These are phyloP conservation scores for Xylariales sp. DNA, from an alignment of 2,329 filamentous ascomycete species.

Conservation along the genomic window DNA sequence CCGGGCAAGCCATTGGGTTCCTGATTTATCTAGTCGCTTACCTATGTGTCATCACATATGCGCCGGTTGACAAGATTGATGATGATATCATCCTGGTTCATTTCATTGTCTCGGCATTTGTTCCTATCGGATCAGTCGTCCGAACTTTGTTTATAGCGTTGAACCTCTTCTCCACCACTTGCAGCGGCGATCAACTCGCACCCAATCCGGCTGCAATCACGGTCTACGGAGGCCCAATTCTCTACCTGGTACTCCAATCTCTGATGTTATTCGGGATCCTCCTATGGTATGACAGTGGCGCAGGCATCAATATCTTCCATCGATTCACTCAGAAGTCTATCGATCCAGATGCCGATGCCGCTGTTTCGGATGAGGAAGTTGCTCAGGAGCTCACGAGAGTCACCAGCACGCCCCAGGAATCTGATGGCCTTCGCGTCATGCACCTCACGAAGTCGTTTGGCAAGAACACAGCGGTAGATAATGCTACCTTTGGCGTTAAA, in stretches of 20 bases:
- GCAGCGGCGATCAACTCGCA: conserved; percentile 58
- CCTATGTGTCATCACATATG: conserved; percentile 68
- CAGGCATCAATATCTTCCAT: conserved; percentile 45
- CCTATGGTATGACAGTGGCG: conserved; percentile 76
- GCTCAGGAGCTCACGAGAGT: conserved; percentile 60
- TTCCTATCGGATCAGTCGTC: conserved; percentile 72
- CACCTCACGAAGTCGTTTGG: conserved; percentile 79
- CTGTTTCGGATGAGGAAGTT: conserved; percentile 53
- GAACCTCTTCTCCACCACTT: conserved; percentile 80
- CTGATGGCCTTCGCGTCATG: conserved; percentile 70
- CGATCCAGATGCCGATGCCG: conserved; percentile 23
- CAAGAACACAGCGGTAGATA: conserved; percentile 74
- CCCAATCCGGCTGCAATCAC: conserved; percentile 65
- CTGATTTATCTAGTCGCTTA: conserved; percentile 69
- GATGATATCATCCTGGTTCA: conserved; percentile 62
- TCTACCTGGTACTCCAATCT: conserved; percentile 75
- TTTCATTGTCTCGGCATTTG: conserved; percentile 68
- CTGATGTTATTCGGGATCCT: conserved; percentile 66
- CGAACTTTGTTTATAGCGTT: conserved; percentile 71
- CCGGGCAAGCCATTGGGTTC: conserved; percentile 68
- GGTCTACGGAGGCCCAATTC: conserved; percentile 77
- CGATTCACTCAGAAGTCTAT: conserved; percentile 25
- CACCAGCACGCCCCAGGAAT: conserved; percentile 39
- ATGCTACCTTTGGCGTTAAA: conserved; percentile 77
- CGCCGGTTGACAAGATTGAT: conserved; percentile 66